A percentile compares a stretch with the other conserved stretches of the same genome.
Evolutionary conservation across 2,329 filamentous ascomycete species (phyloP).

Genomic region (Hypoxylon sp.): DNA sequence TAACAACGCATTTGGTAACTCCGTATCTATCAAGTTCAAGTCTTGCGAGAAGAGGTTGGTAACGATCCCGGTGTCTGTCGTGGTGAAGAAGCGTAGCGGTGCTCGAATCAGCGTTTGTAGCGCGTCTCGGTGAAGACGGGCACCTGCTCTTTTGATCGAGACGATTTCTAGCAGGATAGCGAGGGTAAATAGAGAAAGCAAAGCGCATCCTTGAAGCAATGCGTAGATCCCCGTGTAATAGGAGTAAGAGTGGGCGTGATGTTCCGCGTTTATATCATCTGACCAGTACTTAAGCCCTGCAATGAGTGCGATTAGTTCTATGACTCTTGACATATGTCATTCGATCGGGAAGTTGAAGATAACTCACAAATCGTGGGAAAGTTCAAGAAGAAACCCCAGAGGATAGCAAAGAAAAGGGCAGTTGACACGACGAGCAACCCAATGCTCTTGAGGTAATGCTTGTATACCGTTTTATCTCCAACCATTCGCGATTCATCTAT

Average conservation of each 20-base stretch:
- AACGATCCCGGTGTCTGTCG: constrained; percentile 52
- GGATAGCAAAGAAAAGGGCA: background rate
- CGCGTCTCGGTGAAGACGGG: background rate
- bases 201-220: background rate
- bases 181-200: background rate
- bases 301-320: background rate
- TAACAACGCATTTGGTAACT: constrained; percentile 43
- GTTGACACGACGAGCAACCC: background rate
- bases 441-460: background rate
- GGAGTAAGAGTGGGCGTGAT: background rate
- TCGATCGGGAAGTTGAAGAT: background rate
- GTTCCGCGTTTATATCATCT: background rate
- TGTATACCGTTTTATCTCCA: background rate
- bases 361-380: background rate
- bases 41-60: constrained; percentile 58
- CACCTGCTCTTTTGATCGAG: background rate
- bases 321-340: too few relatives aligned
- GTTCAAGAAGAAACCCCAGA: background rate
- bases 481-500: background rate
- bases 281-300: background rate
- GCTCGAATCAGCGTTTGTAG: constrained; percentile 47
- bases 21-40: constrained; percentile 52
- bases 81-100: constrained; percentile 52
- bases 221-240: background rate
- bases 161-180: background rate